Percentiles rank a stretch among this genome's conserved stretches.
Evolutionary conservation across 2,329 filamentous ascomycete genomes (phyloP).

Genomic region (Venturia aucupariae): DNA sequence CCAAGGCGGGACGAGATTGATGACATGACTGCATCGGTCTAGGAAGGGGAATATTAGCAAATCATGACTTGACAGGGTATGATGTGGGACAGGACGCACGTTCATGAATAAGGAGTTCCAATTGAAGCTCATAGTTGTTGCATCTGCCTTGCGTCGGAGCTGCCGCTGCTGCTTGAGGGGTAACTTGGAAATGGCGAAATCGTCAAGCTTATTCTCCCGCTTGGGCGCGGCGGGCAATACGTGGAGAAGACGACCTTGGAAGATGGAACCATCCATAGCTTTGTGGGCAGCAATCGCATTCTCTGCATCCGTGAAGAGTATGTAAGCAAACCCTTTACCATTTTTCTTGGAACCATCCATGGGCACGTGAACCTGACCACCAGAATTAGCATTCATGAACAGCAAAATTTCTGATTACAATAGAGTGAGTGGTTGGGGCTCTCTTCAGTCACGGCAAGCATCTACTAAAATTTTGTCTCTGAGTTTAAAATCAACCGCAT

Average conservation of each 20-base stretch:
- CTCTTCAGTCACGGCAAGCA: slow-evolving; percentile 64
- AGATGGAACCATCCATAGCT: slow-evolving; percentile 71
- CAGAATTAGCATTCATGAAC: slow-evolving; percentile 32
- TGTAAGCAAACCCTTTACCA: slow-evolving; percentile 84
- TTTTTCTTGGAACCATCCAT: slow-evolving; percentile 58
- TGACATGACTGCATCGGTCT: slow-evolving; percentile 74
- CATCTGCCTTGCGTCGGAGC: slow-evolving; percentile 75
- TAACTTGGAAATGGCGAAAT: slow-evolving; percentile 81
- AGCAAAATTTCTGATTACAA: slow-evolving; percentile 18
- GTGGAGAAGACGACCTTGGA: slow-evolving; percentile 87
- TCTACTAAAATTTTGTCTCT: slow-evolving; percentile 99
- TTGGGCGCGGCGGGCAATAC: slow-evolving; percentile 79
- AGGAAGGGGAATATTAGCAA: slow-evolving; percentile 17
- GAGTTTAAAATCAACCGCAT: slow-evolving; percentile 74
- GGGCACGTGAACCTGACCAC: slow-evolving; percentile 71
- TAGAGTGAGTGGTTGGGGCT: slow-evolving; percentile 25
- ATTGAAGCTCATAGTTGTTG: slow-evolving; percentile 71
- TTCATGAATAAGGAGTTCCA: slow-evolving; percentile 99
- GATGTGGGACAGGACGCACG: slow-evolving; percentile 38
- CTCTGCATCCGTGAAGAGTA: slow-evolving; percentile 65
- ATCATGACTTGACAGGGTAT: slow-evolving; percentile 18
- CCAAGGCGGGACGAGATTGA: slow-evolving; percentile 81
- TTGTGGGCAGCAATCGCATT: slow-evolving; percentile 72
- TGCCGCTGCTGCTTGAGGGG: slow-evolving; percentile 91
- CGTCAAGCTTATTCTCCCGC: slow-evolving; percentile 72